These are phyloP conservation scores for Blumeria graminis DNA, from an alignment of 2,329 filamentous ascomycete species.

Conservation along the genomic window DNA sequence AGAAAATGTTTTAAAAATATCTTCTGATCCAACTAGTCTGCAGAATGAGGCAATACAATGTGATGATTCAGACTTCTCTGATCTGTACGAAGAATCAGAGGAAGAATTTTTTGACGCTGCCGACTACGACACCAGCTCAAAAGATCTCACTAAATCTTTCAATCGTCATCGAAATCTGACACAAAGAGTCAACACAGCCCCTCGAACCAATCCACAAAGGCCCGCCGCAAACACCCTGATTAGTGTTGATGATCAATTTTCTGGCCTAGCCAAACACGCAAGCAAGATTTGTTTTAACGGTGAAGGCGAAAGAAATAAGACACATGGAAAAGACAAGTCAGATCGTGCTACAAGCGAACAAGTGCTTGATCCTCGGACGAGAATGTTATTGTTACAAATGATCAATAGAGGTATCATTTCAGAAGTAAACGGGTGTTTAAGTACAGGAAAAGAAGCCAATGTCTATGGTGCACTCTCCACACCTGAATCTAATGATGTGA, in stretches of 20 bases:
- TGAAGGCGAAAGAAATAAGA: conserved; percentile 26
- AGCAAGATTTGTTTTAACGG: conserved; percentile 62
- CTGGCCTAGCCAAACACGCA: conserved; percentile 63
- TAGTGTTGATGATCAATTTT: conserved; percentile 69
- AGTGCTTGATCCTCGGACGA: conserved; percentile 77
- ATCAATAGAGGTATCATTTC: conserved; percentile 77
- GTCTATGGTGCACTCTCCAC: conserved; percentile 72
- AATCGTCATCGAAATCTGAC: conserved; percentile 58
- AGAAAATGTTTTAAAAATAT: too few species aligned
- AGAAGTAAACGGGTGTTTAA: conserved; percentile 85
- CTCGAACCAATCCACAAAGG: conserved; percentile 55
- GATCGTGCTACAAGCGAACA: conserved; percentile 88
- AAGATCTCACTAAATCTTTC: conserved; percentile 59
- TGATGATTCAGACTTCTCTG: conserved; percentile 21
- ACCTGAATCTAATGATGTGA: conserved; percentile 25
- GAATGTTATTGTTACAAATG: conserved; percentile 89
- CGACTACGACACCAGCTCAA: conserved; percentile 29
- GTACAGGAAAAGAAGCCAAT: conserved; percentile 94
- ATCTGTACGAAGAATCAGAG: conserved; percentile 32
- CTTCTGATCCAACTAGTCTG: too few species aligned
- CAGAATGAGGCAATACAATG: too few species aligned
- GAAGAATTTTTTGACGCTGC: conserved; percentile 35
- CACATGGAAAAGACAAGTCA: conserved; percentile 57
- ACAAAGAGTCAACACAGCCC: conserved; percentile 20
- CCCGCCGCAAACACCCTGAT: conserved; percentile 57